phyloP scores from a whole-genome alignment of 441 rosid species.

The Syzygium syzygioides region DNA sequence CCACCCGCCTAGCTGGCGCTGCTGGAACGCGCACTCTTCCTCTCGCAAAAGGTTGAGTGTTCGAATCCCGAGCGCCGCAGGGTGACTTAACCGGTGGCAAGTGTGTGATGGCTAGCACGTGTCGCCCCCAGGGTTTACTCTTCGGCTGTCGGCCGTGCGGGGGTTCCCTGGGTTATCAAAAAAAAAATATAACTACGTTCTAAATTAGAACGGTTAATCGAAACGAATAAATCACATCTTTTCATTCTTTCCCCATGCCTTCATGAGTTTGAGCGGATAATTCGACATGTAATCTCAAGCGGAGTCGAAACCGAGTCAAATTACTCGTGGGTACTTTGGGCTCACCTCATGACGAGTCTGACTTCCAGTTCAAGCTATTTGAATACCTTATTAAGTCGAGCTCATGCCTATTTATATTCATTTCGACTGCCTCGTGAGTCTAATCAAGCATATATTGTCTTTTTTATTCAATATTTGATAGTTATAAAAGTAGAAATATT shows the following conservation, averaged over 20 bases:
- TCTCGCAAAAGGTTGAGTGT: too few relatives aligned
- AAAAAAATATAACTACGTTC: fast-evolving
- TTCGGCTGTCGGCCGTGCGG: too few relatives aligned
- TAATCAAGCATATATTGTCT: neutral
- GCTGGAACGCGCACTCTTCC: too few relatives aligned
- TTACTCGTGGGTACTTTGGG: too few relatives aligned
- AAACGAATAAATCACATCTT: fast-evolving
- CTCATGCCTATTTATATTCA: neutral
- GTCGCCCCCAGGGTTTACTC: too few relatives aligned
- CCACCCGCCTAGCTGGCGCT: too few relatives aligned
- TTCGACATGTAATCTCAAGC: fast-evolving
- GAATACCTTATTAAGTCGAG: neutral
- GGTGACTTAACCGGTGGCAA: too few relatives aligned
- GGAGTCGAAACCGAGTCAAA: neutral
- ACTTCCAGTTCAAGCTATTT: fast-evolving
- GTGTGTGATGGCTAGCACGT: too few relatives aligned
- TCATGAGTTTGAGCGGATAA: neutral
- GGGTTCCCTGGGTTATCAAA: too few relatives aligned
- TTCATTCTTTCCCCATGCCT: neutral
- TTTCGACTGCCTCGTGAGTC: fast-evolving
- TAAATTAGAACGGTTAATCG: too few relatives aligned
- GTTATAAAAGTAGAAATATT: neutral
- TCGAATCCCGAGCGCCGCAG: too few relatives aligned
- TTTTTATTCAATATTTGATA: neutral
- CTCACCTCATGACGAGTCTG: neutral